Evolutionary conservation across 176 grass and related monocot species (phyloP), one percentile per base, ranked within the genome.

Genomic region (Oryza meyeriana): DNA sequence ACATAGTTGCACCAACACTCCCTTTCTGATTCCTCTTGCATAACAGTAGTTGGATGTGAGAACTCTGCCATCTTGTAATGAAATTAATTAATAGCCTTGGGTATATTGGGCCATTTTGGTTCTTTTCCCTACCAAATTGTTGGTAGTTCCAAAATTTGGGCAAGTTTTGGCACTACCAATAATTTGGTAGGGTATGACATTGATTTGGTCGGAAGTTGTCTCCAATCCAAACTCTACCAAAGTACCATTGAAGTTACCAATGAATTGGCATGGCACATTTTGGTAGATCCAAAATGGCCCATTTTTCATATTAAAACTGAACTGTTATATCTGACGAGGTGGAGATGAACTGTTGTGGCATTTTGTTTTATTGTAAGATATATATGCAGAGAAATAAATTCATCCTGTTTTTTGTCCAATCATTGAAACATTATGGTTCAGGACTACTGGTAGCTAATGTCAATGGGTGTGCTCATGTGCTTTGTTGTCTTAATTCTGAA

Each of bases 301-400:
- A n/a, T 33, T 30, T 55, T 74, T 74, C 17, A 74, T 34, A 22
- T 55, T 11, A 74, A 47, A 22, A 50, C 8, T 52, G 16, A 55
- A 72, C 48, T 26, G 36, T 25, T 14, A 31, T 65, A 31, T 61
- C 22, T 13, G 29, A 74, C 5, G 18, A 63, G 55, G 55, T 41
- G 58, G 68, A 62, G 27, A 72, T 40, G 22, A 72, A 72, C 22
- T 62, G 35, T 5, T 32, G 79, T 22, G 5, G 40, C 66, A 17
- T 79, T 79, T 79, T 83, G 58, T 74, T 64, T 61, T n/a, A 39
- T 34, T 61, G 14, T 10, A 41, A 61, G 25, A 42, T 81, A 34
- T 61, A 3, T 72, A 18, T 32, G 11, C 25, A 30, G 34, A 30
- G 12, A 25, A 71, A 61, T 41, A 31, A 71, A 26, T 71, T 16